These are phyloP conservation scores for Graphium sp. DNA, from an alignment of 2,329 filamentous ascomycete species.

Conservation along the genomic window DNA sequence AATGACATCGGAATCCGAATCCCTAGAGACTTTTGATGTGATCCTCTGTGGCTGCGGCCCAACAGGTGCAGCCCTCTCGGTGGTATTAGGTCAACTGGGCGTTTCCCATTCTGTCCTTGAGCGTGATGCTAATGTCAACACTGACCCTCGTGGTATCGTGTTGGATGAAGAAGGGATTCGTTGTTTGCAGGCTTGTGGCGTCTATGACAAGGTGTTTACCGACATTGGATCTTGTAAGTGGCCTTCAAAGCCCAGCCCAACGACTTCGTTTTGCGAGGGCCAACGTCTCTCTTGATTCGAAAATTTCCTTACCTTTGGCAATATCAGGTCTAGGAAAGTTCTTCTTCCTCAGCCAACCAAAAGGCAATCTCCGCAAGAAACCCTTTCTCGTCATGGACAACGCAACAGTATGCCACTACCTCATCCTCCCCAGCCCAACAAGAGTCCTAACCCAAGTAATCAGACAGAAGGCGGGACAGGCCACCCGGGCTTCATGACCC, in stretches of 20 bases:
- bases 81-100: slow-evolving; percentile 5
- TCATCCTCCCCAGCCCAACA: neutral
- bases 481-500: slow-evolving; percentile 10
- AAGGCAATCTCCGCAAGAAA: slow-evolving; percentile 4
- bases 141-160: slow-evolving; percentile 13
- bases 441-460: no score
- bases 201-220: slow-evolving; percentile 10
- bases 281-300: neutral
- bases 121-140: slow-evolving; percentile 9
- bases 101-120: slow-evolving; percentile 11
- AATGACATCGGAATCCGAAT: no score
- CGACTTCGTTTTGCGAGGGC: neutral
- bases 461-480: slow-evolving; percentile 12
- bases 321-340: slow-evolving; percentile 5
- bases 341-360: slow-evolving; percentile 5
- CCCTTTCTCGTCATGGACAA: slow-evolving; percentile 7
- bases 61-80: slow-evolving; percentile 11
- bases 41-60: slow-evolving; percentile 12
- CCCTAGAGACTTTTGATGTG: slow-evolving; percentile 9
- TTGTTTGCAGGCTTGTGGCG: slow-evolving; percentile 8
- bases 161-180: slow-evolving; percentile 14
- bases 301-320: no score
- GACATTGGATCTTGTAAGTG: slow-evolving; percentile 8
- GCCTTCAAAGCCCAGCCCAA: neutral
- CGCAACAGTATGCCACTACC: slow-evolving; percentile 4